phyloP scores from a whole-genome alignment of 768 basidiomycete genomes.

The Lyophyllum semitale region DNA sequence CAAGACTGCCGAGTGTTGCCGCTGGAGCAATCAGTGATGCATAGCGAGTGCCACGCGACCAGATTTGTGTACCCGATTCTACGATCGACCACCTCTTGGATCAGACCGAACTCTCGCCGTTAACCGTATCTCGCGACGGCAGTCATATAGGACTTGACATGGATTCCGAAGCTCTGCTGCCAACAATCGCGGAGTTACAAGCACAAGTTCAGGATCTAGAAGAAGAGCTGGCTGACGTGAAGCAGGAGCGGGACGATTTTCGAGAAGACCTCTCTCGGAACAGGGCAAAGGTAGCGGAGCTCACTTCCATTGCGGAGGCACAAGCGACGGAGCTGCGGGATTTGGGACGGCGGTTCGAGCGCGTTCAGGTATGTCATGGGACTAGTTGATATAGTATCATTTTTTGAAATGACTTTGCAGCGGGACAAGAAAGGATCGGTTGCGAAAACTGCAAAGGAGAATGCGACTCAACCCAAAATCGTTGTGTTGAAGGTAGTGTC shows the following conservation, averaged over 20 bases:
- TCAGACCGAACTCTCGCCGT: too few relatives aligned
- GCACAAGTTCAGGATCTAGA: background rate
- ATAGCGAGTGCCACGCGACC: too few relatives aligned
- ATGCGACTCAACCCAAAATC: background rate
- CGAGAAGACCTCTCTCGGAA: background rate
- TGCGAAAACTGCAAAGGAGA: background rate
- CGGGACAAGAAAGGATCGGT: background rate
- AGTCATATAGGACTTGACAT: too few relatives aligned
- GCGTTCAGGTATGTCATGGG: background rate
- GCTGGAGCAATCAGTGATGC: too few relatives aligned
- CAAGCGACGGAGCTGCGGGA: slow-evolving; percentile 3
- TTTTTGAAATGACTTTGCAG: too few relatives aligned
- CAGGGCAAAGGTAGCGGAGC: background rate
- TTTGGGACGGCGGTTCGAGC: background rate
- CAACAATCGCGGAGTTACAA: background rate
- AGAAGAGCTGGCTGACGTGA: background rate
- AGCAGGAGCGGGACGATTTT: background rate
- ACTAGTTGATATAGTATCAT: too few relatives aligned
- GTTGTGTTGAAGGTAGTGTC: background rate
- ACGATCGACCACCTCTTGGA: too few relatives aligned
- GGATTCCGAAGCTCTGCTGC: too few relatives aligned
- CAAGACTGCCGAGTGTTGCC: too few relatives aligned
- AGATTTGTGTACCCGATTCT: too few relatives aligned
- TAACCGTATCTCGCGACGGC: too few relatives aligned
- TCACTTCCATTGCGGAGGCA: background rate